Percentiles rank a stretch among this genome's conserved stretches.
These are phyloP conservation scores for Fusarium decemcellulare DNA, from an alignment of 2,329 filamentous ascomycete genomes.

Conservation along the genomic window DNA sequence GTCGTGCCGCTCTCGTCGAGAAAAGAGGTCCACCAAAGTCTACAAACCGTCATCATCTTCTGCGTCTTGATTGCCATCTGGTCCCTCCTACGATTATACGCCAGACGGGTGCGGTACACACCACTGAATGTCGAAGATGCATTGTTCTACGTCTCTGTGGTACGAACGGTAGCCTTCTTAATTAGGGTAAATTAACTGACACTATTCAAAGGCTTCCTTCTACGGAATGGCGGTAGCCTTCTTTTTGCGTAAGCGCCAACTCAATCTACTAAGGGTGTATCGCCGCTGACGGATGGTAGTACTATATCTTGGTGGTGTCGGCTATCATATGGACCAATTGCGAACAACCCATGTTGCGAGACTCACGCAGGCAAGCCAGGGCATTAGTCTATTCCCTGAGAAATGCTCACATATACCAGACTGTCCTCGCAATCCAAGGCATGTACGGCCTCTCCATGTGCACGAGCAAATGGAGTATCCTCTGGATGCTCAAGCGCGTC, in stretches of 20 bases:
- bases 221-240: conserved; percentile 28
- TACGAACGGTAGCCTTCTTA: conserved; percentile 6
- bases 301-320: conserved; percentile 28
- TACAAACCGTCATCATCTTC: conserved; percentile 29
- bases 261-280: no score
- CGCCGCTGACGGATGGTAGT: conserved; percentile 12
- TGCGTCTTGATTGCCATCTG: conserved; percentile 28
- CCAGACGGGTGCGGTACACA: conserved; percentile 20
- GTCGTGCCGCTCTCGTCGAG: not conserved
- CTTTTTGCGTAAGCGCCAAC: conserved; percentile 15
- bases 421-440: conserved; percentile 29
- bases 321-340: conserved; percentile 30
- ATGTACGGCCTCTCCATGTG: conserved; percentile 33
- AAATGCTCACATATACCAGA: conserved; percentile 6
- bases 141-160: conserved; percentile 33
- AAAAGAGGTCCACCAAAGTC: conserved; percentile 18
- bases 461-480: conserved; percentile 34
- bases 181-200: not conserved
- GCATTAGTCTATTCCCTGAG: not conserved
- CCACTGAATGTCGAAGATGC: conserved; percentile 28
- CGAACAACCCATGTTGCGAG: conserved; percentile 22
- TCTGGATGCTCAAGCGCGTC: conserved; percentile 35
- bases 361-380: conserved; percentile 24
- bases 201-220: conserved; percentile 12
- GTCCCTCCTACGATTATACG: conserved; percentile 22